Percentiles rank a stretch among this genome's conserved stretches.
phyloP scores from a whole-genome alignment of 805 yeast genomes.

The Ogataea kodamae region DNA sequence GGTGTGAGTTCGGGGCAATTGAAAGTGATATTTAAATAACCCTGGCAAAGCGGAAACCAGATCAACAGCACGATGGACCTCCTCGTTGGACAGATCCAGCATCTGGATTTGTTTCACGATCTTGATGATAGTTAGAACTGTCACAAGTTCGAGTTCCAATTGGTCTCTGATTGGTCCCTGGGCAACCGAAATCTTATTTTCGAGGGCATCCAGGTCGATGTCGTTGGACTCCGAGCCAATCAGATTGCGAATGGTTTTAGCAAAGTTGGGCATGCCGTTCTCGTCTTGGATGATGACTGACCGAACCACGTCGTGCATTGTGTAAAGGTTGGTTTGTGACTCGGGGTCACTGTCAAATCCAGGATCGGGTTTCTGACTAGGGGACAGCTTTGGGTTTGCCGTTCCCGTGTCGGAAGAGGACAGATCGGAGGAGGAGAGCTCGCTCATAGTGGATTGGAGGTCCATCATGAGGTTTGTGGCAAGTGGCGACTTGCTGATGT shows the following conservation, averaged over 20 bases:
- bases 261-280: conserved; percentile 6
- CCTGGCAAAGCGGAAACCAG: conserved; percentile 19
- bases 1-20: conserved; percentile 21
- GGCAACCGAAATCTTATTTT: conserved; percentile 1
- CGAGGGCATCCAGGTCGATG: conserved; percentile 5
- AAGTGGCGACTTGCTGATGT: conserved; percentile 13
- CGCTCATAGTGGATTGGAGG: conserved; percentile 10
- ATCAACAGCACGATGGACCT: conserved; percentile 13
- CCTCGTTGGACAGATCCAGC: conserved; percentile 14
- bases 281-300: conserved; percentile 9
- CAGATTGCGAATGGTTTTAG: conserved; percentile 9
- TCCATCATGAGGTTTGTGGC: conserved; percentile 13
- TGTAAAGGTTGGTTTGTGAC: conserved; percentile 1
- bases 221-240: conserved; percentile 7
- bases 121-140: conserved; percentile 25
- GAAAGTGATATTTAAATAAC: conserved; percentile 28
- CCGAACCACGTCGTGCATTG: conserved; percentile 12
- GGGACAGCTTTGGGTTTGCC: conserved; percentile 2
- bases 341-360: conserved; percentile 2
- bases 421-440: conserved; percentile 12
- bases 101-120: conserved; percentile 14
- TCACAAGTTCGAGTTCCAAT: conserved; percentile 25
- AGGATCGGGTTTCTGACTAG: conserved; percentile 1
- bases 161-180: conserved; percentile 10
- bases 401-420: conserved; percentile 15